Percentiles rank a stretch among this genome's conserved stretches.
Conservation (phyloP, 306 rosid species). For the Trifolium subterraneum region DNA sequence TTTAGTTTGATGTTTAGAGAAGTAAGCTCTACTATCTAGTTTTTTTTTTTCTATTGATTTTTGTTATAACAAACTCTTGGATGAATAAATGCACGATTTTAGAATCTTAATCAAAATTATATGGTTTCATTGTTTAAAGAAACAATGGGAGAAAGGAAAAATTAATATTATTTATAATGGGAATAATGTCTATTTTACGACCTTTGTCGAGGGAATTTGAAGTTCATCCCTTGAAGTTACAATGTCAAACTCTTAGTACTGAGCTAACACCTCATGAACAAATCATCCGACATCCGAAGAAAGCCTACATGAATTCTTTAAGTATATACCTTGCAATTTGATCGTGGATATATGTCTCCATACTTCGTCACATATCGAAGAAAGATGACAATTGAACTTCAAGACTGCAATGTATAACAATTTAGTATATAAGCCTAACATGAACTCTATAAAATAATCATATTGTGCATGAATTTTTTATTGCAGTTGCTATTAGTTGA, state of each 20-base stretch:
- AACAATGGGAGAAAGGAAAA: not conserved
- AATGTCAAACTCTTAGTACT: not conserved
- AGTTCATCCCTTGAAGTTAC: slow-evolving; percentile 11
- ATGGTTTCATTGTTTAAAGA: not conserved
- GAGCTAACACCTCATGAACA: not conserved
- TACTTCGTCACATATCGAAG: slow-evolving; percentile 76
- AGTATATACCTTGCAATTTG: too few species aligned
- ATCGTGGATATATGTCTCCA: slow-evolving; percentile 83
- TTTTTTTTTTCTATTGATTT: not conserved
- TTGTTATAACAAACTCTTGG: not conserved
- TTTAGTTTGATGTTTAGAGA: slow-evolving; percentile 78
- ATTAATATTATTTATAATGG: not conserved
- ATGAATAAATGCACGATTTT: slow-evolving; percentile 13
- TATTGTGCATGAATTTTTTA: slow-evolving; percentile 43
- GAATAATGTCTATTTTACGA: not conserved
- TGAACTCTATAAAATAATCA: slow-evolving; percentile 47
- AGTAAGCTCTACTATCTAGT: slow-evolving; percentile 49
- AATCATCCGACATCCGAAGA: not conserved
- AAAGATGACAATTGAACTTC: slow-evolving; percentile 78
- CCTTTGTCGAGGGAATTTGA: too few species aligned
- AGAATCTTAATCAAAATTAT: slow-evolving; percentile 16
- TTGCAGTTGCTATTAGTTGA: slow-evolving; percentile 90
- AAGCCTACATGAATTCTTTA: too few species aligned
- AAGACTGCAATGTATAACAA: slow-evolving; percentile 79
- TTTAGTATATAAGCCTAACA: slow-evolving; percentile 12